Percentiles rank a stretch among this genome's conserved stretches.
These are phyloP conservation scores for Clohesyomyces aquaticus DNA, from an alignment of 495 filamentous ascomycete species.

Conservation along the genomic window DNA sequence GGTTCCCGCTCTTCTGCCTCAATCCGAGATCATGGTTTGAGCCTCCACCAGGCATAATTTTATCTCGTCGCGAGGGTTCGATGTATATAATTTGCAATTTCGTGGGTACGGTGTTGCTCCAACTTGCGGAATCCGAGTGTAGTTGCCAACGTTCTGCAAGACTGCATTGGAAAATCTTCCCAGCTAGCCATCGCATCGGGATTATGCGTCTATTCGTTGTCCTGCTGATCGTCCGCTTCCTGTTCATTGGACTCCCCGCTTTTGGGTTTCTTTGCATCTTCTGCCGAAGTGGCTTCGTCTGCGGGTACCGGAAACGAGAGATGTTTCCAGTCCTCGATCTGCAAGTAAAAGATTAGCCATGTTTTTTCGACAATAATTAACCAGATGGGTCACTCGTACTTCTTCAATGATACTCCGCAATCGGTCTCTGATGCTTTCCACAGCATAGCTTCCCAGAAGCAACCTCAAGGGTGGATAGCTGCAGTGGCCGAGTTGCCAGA, in stretches of 20 bases:
- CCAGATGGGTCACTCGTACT: conserved; percentile 50
- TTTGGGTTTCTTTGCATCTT: neutral
- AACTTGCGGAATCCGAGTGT: no score
- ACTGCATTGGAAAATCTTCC: no score
- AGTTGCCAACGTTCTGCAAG: no score
- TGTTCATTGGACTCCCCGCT: neutral
- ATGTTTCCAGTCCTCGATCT: conserved; percentile 54
- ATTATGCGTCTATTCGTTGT: neutral
- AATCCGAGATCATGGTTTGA: no score
- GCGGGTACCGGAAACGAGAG: conserved; percentile 45
- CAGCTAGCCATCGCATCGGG: no score
- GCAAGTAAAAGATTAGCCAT: neutral
- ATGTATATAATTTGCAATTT: no score
- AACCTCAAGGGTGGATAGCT: conserved; percentile 83
- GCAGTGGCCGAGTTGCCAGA: conserved; percentile 96
- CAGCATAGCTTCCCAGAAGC: conserved; percentile 87
- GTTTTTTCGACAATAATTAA: neutral
- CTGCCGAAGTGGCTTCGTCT: conserved; percentile 15
- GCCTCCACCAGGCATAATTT: no score
- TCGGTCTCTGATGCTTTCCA: conserved; percentile 91
- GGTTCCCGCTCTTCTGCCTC: no score
- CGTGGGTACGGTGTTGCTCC: no score
- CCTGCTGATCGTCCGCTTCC: neutral
- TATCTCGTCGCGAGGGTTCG: no score
- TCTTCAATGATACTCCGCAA: conserved; percentile 91